A percentile compares a stretch with the other conserved stretches of the same genome.
Conservation (phyloP, 2,329 filamentous ascomycete species). For the Microdochium paspali region DNA sequence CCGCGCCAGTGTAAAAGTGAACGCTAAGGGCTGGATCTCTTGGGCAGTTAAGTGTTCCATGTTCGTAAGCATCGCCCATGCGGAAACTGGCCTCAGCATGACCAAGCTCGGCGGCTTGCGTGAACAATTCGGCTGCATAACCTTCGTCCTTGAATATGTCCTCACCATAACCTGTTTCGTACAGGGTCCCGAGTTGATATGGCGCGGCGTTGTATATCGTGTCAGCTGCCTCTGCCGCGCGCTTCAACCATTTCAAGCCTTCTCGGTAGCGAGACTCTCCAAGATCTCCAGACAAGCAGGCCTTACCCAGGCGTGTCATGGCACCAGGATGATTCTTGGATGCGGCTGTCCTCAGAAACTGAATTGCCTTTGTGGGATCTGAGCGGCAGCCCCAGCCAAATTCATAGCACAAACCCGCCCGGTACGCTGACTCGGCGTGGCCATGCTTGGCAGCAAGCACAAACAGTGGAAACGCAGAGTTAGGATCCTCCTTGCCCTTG, state of each 20-base stretch:
- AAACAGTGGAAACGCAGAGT: slow-evolving; percentile 86
- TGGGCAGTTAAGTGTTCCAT: slow-evolving; percentile 79
- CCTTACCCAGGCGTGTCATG: slow-evolving; percentile 84
- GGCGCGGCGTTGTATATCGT: slow-evolving; percentile 86
- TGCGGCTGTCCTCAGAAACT: slow-evolving; percentile 83
- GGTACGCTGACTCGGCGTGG: slow-evolving; percentile 91
- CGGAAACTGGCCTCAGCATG: slow-evolving; percentile 79
- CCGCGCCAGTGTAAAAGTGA: slow-evolving; percentile 93
- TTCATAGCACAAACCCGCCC: slow-evolving; percentile 90
- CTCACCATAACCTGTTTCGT: slow-evolving; percentile 88
- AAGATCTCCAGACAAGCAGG: slow-evolving; percentile 82
- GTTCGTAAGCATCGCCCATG: slow-evolving; percentile 95
- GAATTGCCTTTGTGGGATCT: slow-evolving; percentile 83
- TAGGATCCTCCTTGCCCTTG: slow-evolving; percentile 88
- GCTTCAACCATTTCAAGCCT: slow-evolving; percentile 92
- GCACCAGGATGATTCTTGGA: slow-evolving; percentile 93
- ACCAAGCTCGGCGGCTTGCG: slow-evolving; percentile 84
- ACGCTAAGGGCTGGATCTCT: slow-evolving; percentile 87
- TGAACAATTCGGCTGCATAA: slow-evolving; percentile 90
- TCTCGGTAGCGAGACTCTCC: slow-evolving; percentile 82
- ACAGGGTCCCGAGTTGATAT: slow-evolving; percentile 80
- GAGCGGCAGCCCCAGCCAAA: slow-evolving; percentile 95
- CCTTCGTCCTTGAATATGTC: slow-evolving; percentile 86
- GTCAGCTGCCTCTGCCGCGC: slow-evolving; percentile 83
- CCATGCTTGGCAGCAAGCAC: slow-evolving; percentile 92